Conservation (phyloP, 2,329 filamentous ascomycete species). For the Colletotrichum sublineola region DNA sequence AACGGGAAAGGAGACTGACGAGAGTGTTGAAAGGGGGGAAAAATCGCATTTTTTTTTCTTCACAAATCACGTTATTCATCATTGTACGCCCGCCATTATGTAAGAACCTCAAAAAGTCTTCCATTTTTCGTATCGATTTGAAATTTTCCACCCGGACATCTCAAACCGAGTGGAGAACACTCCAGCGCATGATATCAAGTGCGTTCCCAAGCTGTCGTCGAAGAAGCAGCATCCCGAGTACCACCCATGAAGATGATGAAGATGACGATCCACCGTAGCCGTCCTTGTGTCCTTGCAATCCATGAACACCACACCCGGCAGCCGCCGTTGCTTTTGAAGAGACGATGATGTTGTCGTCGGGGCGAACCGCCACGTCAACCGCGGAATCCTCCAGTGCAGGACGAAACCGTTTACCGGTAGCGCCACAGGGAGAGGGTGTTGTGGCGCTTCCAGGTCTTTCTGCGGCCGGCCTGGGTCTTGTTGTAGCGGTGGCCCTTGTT, state of each 20-base stretch:
- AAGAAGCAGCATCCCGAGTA: conserved; percentile 36
- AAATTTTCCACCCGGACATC: conserved; percentile 17
- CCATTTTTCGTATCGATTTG: conserved; percentile 42
- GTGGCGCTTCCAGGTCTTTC: conserved; percentile 99
- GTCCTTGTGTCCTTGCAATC: conserved; percentile 32
- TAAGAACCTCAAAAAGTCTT: conserved; percentile 39
- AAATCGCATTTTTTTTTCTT: conserved; percentile 2
- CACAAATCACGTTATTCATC: conserved; percentile 42
- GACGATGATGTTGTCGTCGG: conserved; percentile 13
- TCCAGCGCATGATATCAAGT: conserved; percentile 43
- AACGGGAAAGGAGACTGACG: neutral
- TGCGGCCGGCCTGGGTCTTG: conserved; percentile 96
- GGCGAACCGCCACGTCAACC: conserved; percentile 24
- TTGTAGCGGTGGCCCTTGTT: conserved; percentile 99
- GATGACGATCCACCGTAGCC: conserved; percentile 27
- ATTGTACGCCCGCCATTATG: conserved; percentile 38
- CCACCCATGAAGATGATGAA: conserved; percentile 31
- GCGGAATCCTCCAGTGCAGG: conserved; percentile 23
- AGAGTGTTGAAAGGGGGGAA: neutral
- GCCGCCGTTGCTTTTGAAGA: conserved; percentile 15
- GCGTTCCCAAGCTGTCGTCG: conserved; percentile 35
- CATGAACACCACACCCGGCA: conserved; percentile 27
- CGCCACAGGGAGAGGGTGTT: conserved; percentile 99
- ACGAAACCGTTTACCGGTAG: conserved; percentile 79
- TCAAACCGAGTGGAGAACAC: conserved; percentile 39